These are phyloP conservation scores for Bryoglossum gracile DNA, from an alignment of 495 filamentous ascomycete species.

Conservation along the genomic window DNA sequence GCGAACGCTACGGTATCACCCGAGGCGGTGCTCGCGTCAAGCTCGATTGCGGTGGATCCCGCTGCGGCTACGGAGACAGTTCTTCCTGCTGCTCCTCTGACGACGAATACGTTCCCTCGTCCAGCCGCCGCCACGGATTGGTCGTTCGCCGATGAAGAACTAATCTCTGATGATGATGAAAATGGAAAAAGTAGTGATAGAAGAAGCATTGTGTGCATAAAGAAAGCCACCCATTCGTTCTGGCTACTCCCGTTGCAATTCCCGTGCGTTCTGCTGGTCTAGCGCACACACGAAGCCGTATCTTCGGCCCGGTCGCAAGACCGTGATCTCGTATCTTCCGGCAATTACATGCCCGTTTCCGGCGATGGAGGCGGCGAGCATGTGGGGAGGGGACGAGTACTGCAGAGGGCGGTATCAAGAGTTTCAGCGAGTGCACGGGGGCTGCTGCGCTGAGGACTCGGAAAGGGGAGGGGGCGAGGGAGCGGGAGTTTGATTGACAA, in stretches of 20 bases:
- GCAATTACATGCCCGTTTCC: slow-evolving; percentile 11
- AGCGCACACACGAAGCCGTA: slow-evolving; percentile 22
- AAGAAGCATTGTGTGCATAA: no score
- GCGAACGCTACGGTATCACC: slow-evolving; percentile 94
- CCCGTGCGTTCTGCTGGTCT: slow-evolving; percentile 14
- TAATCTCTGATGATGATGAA: not conserved
- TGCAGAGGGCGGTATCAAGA: slow-evolving; percentile 13
- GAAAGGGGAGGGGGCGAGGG: no score
- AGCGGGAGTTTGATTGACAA: no score
- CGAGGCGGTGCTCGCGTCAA: slow-evolving; percentile 85
- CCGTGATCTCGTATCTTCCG: slow-evolving; percentile 21
- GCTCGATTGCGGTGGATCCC: slow-evolving; percentile 82
- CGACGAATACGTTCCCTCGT: slow-evolving; percentile 50
- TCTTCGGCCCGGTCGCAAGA: slow-evolving; percentile 15
- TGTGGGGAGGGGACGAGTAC: slow-evolving; percentile 15
- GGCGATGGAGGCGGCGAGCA: slow-evolving; percentile 7
- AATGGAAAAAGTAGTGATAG: slow-evolving; percentile 2
- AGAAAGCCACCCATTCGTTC: slow-evolving; percentile 26
- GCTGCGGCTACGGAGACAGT: slow-evolving; percentile 69
- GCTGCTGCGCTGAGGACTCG: no score
- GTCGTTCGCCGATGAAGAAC: slow-evolving; percentile 48
- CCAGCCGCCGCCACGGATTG: slow-evolving; percentile 67
- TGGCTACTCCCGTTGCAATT: slow-evolving; percentile 12
- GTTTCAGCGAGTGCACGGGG: slow-evolving; percentile 13
- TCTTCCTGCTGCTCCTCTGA: slow-evolving; percentile 49